Conservation (phyloP, 2,329 filamentous ascomycete genomes). For the Eutypella sp. region DNA sequence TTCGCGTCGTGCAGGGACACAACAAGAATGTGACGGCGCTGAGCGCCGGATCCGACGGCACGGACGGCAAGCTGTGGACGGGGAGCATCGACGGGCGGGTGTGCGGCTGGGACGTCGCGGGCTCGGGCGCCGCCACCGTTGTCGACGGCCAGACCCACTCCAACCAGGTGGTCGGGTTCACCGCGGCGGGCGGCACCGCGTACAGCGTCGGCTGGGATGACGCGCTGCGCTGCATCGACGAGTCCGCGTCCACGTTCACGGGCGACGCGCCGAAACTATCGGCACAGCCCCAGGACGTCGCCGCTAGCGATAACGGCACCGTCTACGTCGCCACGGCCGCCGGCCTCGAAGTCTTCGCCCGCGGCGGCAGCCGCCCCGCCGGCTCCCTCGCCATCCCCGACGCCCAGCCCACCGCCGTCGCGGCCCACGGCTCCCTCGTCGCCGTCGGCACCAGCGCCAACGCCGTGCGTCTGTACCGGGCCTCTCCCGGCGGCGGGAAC, state of each 20-base stretch:
- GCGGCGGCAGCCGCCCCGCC: slow-evolving; percentile 58
- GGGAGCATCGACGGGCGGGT: slow-evolving; percentile 90
- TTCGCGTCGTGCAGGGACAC: slow-evolving; percentile 75
- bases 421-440: slow-evolving; percentile 61
- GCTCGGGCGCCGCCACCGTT: slow-evolving; percentile 59
- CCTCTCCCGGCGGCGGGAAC: slow-evolving; percentile 52
- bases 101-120: slow-evolving; percentile 71
- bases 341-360: slow-evolving; percentile 53
- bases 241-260: slow-evolving; percentile 68
- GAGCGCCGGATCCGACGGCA: slow-evolving; percentile 48
- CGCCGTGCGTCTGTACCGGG: slow-evolving; percentile 68
- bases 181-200: slow-evolving; percentile 56
- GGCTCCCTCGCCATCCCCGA: slow-evolving; percentile 56
- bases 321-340: slow-evolving; percentile 48
- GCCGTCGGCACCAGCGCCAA: slow-evolving; percentile 75
- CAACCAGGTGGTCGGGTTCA: slow-evolving; percentile 78
- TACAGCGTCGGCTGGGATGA: slow-evolving; percentile 95
- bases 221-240: slow-evolving; percentile 73
- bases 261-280: slow-evolving; percentile 63
- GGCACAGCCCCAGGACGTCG: slow-evolving; percentile 64
- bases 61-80: slow-evolving; percentile 68
- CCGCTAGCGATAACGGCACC: slow-evolving; percentile 28
- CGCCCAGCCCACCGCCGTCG: slow-evolving; percentile 61
- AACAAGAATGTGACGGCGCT: slow-evolving; percentile 86
- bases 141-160: slow-evolving; percentile 79